A percentile compares a stretch with the other conserved stretches of the same genome.
Conservation (phyloP, 2,329 filamentous ascomycete species). For the Paraconiothyrium sp. region DNA sequence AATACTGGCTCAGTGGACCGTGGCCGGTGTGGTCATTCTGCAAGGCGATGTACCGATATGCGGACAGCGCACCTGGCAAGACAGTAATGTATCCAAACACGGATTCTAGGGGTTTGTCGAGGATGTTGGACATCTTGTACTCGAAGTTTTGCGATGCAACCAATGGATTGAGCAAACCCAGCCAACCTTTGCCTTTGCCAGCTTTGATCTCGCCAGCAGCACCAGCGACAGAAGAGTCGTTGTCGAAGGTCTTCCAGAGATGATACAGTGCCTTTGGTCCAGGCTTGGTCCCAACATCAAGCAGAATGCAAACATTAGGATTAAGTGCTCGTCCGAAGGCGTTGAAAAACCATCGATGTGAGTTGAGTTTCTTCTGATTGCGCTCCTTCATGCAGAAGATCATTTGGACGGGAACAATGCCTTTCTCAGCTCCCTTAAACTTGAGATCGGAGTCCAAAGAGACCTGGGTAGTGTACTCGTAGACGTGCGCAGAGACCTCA, state of each 20-base stretch:
- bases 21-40: slow-evolving; percentile 97
- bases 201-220: slow-evolving; percentile 98
- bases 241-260: slow-evolving; percentile 98
- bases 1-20: slow-evolving; percentile 95
- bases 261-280: slow-evolving; percentile 93
- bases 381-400: slow-evolving; percentile 99
- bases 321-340: slow-evolving; percentile 92
- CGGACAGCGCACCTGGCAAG: slow-evolving; percentile 90
- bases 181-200: slow-evolving; percentile 86
- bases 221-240: slow-evolving; percentile 95
- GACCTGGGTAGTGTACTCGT: slow-evolving; percentile 98
- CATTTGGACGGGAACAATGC: slow-evolving; percentile 97
- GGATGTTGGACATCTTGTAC: slow-evolving; percentile 99
- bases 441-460: slow-evolving; percentile 95
- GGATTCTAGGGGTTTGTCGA: slow-evolving; percentile 96
- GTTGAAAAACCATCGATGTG: slow-evolving; percentile 99
- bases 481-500: slow-evolving; percentile 94
- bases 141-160: slow-evolving; percentile 99
- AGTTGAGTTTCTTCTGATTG: slow-evolving; percentile 97
- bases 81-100: slow-evolving; percentile 99
- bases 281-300: slow-evolving; percentile 95
- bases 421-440: slow-evolving; percentile 99
- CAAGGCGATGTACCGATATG: slow-evolving; percentile 93
- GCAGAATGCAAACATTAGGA: slow-evolving; percentile 94
- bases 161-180: slow-evolving; percentile 88